phyloP scores from a whole-genome alignment of 345 rosid genomes.

The Boechera stricta region DNA sequence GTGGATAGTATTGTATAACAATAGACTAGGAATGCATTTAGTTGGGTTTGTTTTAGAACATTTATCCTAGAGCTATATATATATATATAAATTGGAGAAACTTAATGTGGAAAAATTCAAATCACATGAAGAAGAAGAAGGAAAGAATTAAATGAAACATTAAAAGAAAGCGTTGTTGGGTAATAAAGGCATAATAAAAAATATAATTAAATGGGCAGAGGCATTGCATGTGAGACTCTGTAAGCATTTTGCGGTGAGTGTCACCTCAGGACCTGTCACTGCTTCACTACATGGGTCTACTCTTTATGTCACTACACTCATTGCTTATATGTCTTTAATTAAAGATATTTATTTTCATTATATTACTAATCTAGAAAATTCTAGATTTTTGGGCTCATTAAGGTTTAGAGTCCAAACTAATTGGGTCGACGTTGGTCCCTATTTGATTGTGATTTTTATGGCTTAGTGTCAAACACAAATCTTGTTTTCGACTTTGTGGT shows the following conservation, averaged over 20 bases:
- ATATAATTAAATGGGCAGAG: constrained; percentile 30
- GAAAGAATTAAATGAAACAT: constrained; percentile 34
- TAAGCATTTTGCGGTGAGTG: constrained; percentile 43
- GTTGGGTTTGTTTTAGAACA: constrained; percentile 20
- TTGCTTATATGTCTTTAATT: constrained; percentile 10
- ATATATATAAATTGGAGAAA: neutral
- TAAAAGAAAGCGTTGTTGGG: constrained; percentile 38
- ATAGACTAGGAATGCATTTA: constrained; percentile 16
- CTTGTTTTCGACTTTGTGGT: constrained; percentile 4
- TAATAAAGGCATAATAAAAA: constrained; percentile 21
- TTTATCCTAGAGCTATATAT: constrained; percentile 18
- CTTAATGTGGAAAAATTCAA: constrained; percentile 6
- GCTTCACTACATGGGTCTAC: constrained; percentile 41
- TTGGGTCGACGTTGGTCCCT: neutral
- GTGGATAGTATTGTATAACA: neutral
- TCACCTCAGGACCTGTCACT: constrained; percentile 44
- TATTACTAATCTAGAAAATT: neutral
- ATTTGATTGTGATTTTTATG: neutral
- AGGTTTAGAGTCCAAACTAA: neutral
- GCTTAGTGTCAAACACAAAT: neutral
- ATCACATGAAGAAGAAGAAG: constrained; percentile 30
- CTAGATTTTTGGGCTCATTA: neutral
- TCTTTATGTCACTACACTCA: constrained; percentile 29
- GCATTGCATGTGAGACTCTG: constrained; percentile 48
- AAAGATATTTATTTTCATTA: neutral